Conservation (phyloP, 345 rosid genomes). For the Gossypium rotundifolium region DNA sequence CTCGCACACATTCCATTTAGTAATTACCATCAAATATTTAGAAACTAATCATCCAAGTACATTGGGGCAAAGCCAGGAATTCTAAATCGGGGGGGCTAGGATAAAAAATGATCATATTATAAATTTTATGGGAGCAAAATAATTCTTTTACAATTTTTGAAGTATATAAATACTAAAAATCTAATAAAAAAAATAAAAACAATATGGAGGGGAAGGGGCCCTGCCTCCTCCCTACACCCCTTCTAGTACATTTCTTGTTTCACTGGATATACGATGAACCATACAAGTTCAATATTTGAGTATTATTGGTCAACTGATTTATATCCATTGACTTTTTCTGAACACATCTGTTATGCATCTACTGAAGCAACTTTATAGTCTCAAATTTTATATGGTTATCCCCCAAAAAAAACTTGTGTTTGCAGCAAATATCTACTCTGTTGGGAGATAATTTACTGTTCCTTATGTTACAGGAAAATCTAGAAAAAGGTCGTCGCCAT, state of each 20-base stretch:
- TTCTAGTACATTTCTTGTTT: not conserved
- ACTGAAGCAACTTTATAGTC: not conserved
- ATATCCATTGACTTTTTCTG: not conserved
- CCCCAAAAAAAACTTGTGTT: not conserved
- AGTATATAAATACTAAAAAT: not conserved
- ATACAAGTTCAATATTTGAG: not conserved
- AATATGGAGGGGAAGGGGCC: not conserved
- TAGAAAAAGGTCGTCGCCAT: conserved; percentile 26
- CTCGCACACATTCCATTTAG: not conserved
- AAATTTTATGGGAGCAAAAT: not conserved
- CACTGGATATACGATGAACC: not conserved
- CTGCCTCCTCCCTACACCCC: not conserved
- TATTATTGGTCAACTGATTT: conserved; percentile 7
- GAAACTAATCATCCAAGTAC: conserved; percentile 6
- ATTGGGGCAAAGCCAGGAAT: not conserved
- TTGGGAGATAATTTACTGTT: not conserved
- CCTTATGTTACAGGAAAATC: conserved; percentile 47
- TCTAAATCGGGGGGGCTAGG: not conserved
- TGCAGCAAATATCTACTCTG: not conserved
- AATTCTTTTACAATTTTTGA: not conserved
- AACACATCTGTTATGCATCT: not conserved
- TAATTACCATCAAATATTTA: not conserved
- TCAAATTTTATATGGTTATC: conserved; percentile 10
- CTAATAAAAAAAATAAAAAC: too few species aligned
- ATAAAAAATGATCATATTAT: not conserved